Conservation (phyloP, 805 yeast species). For the Metschnikowia aberdeeniae region DNA sequence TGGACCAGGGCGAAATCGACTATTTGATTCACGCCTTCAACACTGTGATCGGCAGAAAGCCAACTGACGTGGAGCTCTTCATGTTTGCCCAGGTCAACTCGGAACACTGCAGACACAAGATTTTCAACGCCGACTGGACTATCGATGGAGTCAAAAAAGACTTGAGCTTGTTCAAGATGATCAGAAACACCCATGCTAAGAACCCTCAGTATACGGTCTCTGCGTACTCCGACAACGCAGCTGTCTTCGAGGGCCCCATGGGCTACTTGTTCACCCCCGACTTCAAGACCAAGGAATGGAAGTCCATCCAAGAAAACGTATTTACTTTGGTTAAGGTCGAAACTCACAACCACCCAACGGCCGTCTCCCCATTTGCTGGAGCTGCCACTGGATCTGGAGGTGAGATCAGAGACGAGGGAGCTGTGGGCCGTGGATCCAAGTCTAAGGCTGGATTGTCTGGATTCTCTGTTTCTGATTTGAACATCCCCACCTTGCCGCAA, state of each 20-base stretch:
- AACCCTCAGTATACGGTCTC: conserved; percentile 81
- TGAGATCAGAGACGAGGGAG: conserved; percentile 99
- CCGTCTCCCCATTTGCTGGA: conserved; percentile 98
- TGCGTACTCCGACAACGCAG: conserved; percentile 97
- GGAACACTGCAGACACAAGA: conserved; percentile 98
- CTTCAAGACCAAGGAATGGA: conserved; percentile 66
- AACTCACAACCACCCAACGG: conserved; percentile 99
- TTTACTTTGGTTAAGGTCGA: conserved; percentile 94
- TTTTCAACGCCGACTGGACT: conserved; percentile 97
- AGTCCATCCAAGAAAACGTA: conserved; percentile 67
- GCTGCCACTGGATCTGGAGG: conserved; percentile 99
- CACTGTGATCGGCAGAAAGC: conserved; percentile 72
- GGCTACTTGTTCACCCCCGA: conserved; percentile 81
- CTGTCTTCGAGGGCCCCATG: conserved; percentile 82
- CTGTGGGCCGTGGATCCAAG: conserved; percentile 97
- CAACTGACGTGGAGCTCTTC: conserved; percentile 95
- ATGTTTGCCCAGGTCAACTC: conserved; percentile 99
- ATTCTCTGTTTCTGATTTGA: conserved; percentile 83
- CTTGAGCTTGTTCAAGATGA: conserved; percentile 83
- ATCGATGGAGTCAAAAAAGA: conserved; percentile 79
- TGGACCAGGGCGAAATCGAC: conserved; percentile 89
- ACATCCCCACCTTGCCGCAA: conserved; percentile 78
- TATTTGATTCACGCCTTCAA: conserved; percentile 83
- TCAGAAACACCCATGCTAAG: conserved; percentile 83
- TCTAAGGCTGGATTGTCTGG: conserved; percentile 96